Conservation (phyloP, 768 basidiomycete genomes). For the Tulasnella sp. region DNA sequence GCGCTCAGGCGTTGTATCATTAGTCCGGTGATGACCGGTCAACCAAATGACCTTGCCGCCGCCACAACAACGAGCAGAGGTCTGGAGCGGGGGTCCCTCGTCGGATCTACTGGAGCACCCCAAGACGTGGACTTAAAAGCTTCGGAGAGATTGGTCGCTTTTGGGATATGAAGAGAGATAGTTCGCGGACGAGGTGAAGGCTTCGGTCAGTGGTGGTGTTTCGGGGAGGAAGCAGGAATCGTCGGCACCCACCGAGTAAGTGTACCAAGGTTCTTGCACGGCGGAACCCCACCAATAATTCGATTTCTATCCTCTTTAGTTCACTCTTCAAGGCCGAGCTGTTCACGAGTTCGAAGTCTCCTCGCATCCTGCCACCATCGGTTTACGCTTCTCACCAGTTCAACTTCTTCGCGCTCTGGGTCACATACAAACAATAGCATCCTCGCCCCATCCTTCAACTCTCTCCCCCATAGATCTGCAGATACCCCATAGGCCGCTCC, state of each 20-base stretch:
- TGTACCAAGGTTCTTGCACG: neutral
- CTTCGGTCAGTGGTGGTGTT: slow-evolving; percentile 26
- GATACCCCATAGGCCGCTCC: no score
- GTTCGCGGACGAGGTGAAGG: slow-evolving; percentile 53
- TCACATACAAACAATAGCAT: no score
- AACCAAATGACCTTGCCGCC: neutral
- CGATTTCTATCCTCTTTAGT: slow-evolving; percentile 37
- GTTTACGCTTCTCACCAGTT: slow-evolving; percentile 86
- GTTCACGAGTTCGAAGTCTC: slow-evolving; percentile 61
- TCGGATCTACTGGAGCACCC: neutral
- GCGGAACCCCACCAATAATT: neutral
- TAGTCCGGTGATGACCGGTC: neutral
- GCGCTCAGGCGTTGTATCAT: slow-evolving; percentile 7
- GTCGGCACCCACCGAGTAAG: slow-evolving; percentile 27
- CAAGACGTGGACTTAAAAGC: slow-evolving; percentile 31
- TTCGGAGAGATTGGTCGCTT: slow-evolving; percentile 50
- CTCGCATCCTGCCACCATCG: slow-evolving; percentile 60
- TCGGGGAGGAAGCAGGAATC: neutral
- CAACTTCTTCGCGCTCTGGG: slow-evolving; percentile 67
- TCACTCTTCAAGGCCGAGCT: slow-evolving; percentile 79
- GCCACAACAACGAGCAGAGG: slow-evolving; percentile 1
- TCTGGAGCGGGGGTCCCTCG: neutral
- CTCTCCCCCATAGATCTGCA: no score
- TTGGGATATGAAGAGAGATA: slow-evolving; percentile 58
- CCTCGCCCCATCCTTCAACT: no score